A percentile compares a stretch with the other conserved stretches of the same genome.
Conservation (phyloP, 2,329 filamentous ascomycete genomes). For the Trichoderma sp. region DNA sequence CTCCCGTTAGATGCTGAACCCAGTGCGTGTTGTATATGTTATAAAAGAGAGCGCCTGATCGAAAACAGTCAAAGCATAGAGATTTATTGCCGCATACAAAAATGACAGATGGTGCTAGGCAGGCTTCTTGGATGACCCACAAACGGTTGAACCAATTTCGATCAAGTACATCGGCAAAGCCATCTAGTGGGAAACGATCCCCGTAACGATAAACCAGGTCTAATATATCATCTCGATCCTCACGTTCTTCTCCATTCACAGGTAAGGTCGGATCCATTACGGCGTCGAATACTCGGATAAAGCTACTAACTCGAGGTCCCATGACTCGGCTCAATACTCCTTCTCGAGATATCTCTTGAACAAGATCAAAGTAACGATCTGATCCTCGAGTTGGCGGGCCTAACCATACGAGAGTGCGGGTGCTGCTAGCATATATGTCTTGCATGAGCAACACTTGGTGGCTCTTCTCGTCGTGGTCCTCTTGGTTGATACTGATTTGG, state of each 20-base stretch:
- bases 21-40: conserved; percentile 32
- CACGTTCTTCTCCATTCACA: conserved; percentile 21
- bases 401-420: conserved; percentile 29
- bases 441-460: conserved; percentile 31
- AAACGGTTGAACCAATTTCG: conserved; percentile 33
- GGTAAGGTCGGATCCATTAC: conserved; percentile 27
- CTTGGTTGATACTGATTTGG: conserved; percentile 34
- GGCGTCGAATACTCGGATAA: conserved; percentile 30
- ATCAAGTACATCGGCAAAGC: conserved; percentile 28
- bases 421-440: conserved; percentile 29
- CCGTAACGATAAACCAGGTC: conserved; percentile 25
- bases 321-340: conserved; percentile 26
- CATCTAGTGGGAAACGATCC: conserved; percentile 27
- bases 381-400: conserved; percentile 26
- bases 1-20: conserved; percentile 16
- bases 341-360: conserved; percentile 21
- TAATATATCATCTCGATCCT: conserved; percentile 31
- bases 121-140: conserved; percentile 37
- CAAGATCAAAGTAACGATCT: conserved; percentile 24
- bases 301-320: conserved; percentile 24
- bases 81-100: conserved; percentile 29
- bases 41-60: conserved; percentile 29
- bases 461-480: conserved; percentile 25
- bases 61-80: conserved; percentile 30
- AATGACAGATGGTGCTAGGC: conserved; percentile 25